Base-by-base conservation (phyloP, 2,329 filamentous ascomycete genomes). In the Fusarium nelsonii region DNA sequence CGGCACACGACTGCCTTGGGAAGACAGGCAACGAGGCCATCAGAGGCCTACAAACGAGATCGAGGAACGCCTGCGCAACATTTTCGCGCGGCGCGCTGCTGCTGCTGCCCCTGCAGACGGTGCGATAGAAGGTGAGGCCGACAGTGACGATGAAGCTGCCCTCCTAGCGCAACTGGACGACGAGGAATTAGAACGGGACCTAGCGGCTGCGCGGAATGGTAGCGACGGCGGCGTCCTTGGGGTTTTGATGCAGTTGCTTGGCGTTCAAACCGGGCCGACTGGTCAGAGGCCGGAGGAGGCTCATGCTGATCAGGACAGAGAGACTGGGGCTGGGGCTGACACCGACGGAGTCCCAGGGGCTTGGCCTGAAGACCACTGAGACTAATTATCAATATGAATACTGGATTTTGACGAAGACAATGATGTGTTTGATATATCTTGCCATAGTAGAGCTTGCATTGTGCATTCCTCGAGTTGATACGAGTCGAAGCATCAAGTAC, bases 351-450 rank as follows among this genome's bases (percentile, higher is more conserved):
- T 76, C 12, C 79, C 79, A 14, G 79, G 79, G 33, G 75, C 77
- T 33, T 80, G 79, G 79, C 79, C 79, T 16, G 74, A 72, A n/a
- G 76, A 75, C 28, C 51, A 53, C 50, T 60, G 63, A 69, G 33
- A 58, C 46, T 41, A 48, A 56, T 57, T 40, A 51, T 37, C 41
- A 51, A 59, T 54, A 54, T 57, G 26, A 39, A 37, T 56, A 60
- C 18, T 44, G 36, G 32, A 30, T 30, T 37, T 48, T 36, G 46
- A 50, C 12, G 9, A 33, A 28, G 33, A 37, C 23, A 26, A 37
- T 12, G 34, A 44, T 51, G 30, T 37, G 36, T 60, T 34, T n/a
- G 20, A 26, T 15, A 10, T 28, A 50, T 39, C 7, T 34, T 23
- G n/a, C 9, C 33, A 30, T 34, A 48, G 18, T 20, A 33, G 15